phyloP scores from a whole-genome alignment of 2,329 filamentous ascomycete genomes.

The Monosporascus sp. region DNA sequence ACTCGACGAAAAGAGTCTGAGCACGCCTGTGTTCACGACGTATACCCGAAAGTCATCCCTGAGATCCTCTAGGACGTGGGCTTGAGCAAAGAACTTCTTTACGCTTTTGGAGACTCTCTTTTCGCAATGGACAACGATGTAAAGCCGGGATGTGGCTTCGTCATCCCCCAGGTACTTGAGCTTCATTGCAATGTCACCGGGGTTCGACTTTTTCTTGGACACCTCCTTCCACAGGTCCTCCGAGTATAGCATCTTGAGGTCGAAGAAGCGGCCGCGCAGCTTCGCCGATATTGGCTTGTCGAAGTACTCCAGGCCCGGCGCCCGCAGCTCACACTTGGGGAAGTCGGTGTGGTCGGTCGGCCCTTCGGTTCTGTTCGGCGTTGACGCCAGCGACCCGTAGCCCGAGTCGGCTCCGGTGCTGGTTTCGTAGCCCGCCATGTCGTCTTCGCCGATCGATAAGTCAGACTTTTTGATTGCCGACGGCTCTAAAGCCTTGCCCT shows the following conservation, averaged over 20 bases:
- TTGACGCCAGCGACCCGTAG: background rate
- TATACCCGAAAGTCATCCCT: slow-evolving; percentile 1
- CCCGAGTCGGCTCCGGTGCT: slow-evolving; percentile 2
- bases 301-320: background rate
- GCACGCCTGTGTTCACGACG: slow-evolving; percentile 1
- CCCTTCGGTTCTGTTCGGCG: background rate
- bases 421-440: background rate
- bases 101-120: slow-evolving; percentile 2
- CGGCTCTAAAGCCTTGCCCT: background rate
- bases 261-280: background rate
- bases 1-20: background rate
- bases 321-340: too few relatives aligned
- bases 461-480: background rate
- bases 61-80: slow-evolving; percentile 2
- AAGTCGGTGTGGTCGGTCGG: too few relatives aligned
- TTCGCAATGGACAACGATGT: slow-evolving; percentile 7
- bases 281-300: slow-evolving; percentile 1
- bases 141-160: background rate
- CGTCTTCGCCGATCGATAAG: too few relatives aligned
- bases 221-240: slow-evolving; percentile 1
- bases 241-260: slow-evolving; percentile 1
- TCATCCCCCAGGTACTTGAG: slow-evolving; percentile 1
- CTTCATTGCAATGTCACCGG: slow-evolving; percentile 1
- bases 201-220: background rate
- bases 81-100: slow-evolving; percentile 4